Evolutionary conservation across 192 early-diverging fungal genomes (phyloP).

Genomic region (Coemansia sp.): DNA sequence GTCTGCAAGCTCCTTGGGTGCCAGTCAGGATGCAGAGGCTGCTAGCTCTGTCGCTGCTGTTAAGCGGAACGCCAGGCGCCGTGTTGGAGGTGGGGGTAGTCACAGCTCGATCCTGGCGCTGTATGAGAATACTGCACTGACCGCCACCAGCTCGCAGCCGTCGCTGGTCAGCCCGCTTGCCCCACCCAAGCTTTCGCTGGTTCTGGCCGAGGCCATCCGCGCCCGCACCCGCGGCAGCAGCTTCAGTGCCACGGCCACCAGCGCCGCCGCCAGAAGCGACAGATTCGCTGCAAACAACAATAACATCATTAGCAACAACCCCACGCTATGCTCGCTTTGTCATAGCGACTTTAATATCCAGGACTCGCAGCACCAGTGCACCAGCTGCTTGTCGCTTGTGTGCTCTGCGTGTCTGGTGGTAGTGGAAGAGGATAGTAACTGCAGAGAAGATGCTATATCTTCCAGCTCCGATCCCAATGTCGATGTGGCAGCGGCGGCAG

Average conservation of each 20-base stretch:
- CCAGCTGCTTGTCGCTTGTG: slow-evolving; percentile 42
- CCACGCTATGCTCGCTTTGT: slow-evolving; percentile 49
- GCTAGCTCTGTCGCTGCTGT: not conserved
- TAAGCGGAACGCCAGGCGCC: not conserved
- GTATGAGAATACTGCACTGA: slow-evolving; percentile 15
- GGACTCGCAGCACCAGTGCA: slow-evolving; percentile 45
- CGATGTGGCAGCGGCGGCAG: not conserved
- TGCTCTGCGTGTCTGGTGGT: slow-evolving; percentile 35
- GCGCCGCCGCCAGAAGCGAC: not conserved
- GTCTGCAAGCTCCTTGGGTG: not conserved
- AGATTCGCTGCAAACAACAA: not conserved
- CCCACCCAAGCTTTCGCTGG: slow-evolving; percentile 45
- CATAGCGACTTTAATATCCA: slow-evolving; percentile 39
- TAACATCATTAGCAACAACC: not conserved
- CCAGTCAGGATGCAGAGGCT: not conserved
- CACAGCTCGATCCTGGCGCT: slow-evolving; percentile 36
- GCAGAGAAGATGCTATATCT: not conserved
- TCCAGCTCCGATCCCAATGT: not conserved
- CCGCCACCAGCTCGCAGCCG: slow-evolving; percentile 17
- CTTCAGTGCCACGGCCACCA: not conserved
- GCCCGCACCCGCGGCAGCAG: slow-evolving; percentile 15
- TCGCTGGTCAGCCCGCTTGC: slow-evolving; percentile 40
- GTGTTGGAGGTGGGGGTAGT: slow-evolving; percentile 5
- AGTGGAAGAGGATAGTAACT: not conserved
- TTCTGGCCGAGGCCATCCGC: slow-evolving; percentile 39